These are phyloP conservation scores for Acacia confusa DNA, from an alignment of 306 rosid species.

Conservation along the genomic window DNA sequence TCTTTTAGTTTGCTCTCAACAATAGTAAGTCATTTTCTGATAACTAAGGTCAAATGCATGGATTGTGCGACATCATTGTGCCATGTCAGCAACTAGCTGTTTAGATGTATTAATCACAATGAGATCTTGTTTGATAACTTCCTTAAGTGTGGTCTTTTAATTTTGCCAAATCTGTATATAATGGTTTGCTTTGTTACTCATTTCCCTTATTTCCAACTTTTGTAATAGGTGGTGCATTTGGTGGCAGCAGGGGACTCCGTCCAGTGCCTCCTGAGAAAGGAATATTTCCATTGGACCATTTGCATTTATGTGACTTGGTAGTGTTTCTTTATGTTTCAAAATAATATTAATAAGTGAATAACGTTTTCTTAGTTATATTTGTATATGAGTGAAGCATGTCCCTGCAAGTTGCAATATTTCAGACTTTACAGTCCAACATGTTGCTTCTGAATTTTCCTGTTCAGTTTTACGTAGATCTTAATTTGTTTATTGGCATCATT, in stretches of 20 bases:
- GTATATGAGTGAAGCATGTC: not conserved
- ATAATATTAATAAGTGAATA: too few relatives aligned
- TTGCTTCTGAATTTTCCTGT: not conserved
- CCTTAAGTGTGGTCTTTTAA: not conserved
- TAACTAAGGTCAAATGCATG: not conserved
- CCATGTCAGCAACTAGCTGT: not conserved
- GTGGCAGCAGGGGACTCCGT: conserved; percentile 88
- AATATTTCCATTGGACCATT: conserved; percentile 87
- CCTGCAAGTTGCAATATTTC: not conserved
- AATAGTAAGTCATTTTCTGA: not conserved
- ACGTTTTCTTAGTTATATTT: not conserved
- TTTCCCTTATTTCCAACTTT: not conserved
- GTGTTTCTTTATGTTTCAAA: not conserved
- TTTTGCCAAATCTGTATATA: not conserved
- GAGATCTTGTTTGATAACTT: not conserved
- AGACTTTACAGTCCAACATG: not conserved
- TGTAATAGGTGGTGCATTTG: conserved; percentile 87
- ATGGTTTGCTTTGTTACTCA: conserved; percentile 1
- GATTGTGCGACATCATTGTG: not conserved
- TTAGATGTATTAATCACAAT: not conserved
- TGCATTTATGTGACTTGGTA: conserved; percentile 96
- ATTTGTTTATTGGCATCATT: conserved; percentile 23
- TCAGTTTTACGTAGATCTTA: not conserved
- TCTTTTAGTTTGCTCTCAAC: not conserved
- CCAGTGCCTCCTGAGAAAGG: conserved; percentile 99